Conservation (phyloP, 2,329 filamentous ascomycete genomes). For the Penicillium glabrum region DNA sequence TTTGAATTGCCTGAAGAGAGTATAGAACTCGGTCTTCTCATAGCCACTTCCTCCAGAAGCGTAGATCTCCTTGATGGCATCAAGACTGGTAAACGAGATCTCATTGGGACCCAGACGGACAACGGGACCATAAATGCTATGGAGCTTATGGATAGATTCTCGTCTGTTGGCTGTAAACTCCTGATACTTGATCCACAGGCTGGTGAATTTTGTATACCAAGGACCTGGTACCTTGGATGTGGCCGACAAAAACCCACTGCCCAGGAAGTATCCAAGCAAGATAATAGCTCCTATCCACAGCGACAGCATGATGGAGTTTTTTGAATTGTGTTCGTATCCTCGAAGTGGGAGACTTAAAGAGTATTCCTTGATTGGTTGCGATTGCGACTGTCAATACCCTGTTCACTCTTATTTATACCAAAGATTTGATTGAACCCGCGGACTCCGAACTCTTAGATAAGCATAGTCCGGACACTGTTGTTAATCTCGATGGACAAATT, state of each 20-base stretch:
- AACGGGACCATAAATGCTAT: conserved; percentile 26
- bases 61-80: conserved; percentile 34
- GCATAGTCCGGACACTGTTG: background rate
- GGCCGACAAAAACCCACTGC: conserved; percentile 14
- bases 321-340: background rate
- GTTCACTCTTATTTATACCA: conserved; percentile 8
- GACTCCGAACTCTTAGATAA: conserved; percentile 8
- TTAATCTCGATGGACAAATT: background rate
- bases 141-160: conserved; percentile 29
- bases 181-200: conserved; percentile 30
- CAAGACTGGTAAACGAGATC: conserved; percentile 28
- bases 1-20: conserved; percentile 34
- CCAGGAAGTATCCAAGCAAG: conserved; percentile 8
- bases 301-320: conserved; percentile 12
- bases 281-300: conserved; percentile 12
- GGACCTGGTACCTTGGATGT: conserved; percentile 28
- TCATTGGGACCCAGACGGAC: conserved; percentile 33
- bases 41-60: conserved; percentile 36
- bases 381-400: background rate
- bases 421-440: background rate
- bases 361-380: background rate
- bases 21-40: conserved; percentile 38
- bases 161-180: conserved; percentile 30
- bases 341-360: background rate
- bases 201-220: conserved; percentile 30